Conservation (phyloP, 2,329 filamentous ascomycete genomes). For the Fusarium anthophilum region DNA sequence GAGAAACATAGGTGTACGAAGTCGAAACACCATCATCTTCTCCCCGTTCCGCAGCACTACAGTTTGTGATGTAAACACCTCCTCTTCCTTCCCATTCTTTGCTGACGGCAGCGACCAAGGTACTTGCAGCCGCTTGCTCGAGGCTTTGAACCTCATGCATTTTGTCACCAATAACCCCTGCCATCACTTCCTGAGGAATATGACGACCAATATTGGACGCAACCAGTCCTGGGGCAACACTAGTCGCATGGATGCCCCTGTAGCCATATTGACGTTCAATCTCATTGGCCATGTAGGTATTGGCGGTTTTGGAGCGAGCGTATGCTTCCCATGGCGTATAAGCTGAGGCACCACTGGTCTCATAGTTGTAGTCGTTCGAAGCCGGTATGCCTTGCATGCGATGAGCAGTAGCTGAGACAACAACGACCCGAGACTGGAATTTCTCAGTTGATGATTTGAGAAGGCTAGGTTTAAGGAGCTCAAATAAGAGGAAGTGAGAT, state of each 20-base stretch:
- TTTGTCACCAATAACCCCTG: neutral
- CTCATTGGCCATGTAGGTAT: slow-evolving; percentile 9
- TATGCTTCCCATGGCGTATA: slow-evolving; percentile 4
- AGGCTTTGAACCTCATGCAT: neutral
- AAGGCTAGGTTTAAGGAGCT: neutral
- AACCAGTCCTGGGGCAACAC: slow-evolving; percentile 2
- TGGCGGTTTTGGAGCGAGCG: slow-evolving; percentile 4
- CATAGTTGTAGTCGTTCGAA: slow-evolving; percentile 1
- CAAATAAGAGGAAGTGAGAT: slow-evolving; percentile 28
- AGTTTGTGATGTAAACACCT: neutral
- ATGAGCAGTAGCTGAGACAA: neutral
- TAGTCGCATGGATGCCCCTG: slow-evolving; percentile 1
- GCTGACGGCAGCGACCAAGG: neutral
- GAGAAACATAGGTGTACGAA: neutral
- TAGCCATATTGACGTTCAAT: neutral
- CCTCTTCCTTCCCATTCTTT: slow-evolving; percentile 1
- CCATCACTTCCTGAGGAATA: slow-evolving; percentile 4
- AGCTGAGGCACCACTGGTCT: neutral
- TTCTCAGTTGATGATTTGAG: neutral
- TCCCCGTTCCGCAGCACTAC: neutral
- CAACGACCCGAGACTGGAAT: slow-evolving; percentile 4
- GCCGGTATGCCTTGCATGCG: slow-evolving; percentile 1
- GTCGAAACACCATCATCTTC: neutral
- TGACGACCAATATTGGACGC: neutral
- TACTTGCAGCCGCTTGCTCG: neutral